phyloP scores from a whole-genome alignment of 176 grass and related monocot genomes.

The Pontederia paniculata region DNA sequence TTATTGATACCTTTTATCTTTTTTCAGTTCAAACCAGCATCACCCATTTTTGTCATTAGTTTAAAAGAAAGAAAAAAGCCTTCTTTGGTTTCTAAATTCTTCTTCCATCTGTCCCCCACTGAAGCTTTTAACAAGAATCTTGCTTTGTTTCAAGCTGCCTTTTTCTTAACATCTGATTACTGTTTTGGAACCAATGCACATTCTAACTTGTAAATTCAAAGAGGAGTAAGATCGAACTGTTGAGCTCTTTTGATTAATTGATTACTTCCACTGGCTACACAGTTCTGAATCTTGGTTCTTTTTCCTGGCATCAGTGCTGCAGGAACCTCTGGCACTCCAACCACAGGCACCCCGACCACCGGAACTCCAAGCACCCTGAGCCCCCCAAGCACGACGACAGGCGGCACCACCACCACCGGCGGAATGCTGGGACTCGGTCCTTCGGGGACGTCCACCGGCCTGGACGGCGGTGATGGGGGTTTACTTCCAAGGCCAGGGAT shows the following conservation, averaged over 20 bases:
- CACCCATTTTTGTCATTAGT: neutral
- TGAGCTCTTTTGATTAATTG: neutral
- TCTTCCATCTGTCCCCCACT: neutral
- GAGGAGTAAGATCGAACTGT: neutral
- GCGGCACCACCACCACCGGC: neutral
- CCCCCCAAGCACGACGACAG: neutral
- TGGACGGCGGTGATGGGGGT: neutral
- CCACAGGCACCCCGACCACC: neutral
- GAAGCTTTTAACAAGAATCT: no score
- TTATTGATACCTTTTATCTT: neutral
- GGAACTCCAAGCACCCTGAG: neutral
- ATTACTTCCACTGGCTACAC: neutral
- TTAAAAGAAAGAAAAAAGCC: neutral
- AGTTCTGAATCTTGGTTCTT: neutral
- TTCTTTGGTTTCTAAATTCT: neutral
- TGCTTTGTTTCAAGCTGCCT: no score
- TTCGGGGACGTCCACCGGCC: neutral
- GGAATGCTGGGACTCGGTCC: conserved; percentile 20
- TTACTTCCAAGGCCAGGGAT: neutral
- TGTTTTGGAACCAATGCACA: neutral
- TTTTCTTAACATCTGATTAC: no score
- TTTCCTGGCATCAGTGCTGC: conserved; percentile 13
- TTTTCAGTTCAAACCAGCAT: neutral
- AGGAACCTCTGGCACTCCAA: conserved; percentile 8
- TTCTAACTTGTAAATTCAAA: neutral